Conservation (phyloP, 2,329 filamentous ascomycete species). For the Calonectria pauciramosa region DNA sequence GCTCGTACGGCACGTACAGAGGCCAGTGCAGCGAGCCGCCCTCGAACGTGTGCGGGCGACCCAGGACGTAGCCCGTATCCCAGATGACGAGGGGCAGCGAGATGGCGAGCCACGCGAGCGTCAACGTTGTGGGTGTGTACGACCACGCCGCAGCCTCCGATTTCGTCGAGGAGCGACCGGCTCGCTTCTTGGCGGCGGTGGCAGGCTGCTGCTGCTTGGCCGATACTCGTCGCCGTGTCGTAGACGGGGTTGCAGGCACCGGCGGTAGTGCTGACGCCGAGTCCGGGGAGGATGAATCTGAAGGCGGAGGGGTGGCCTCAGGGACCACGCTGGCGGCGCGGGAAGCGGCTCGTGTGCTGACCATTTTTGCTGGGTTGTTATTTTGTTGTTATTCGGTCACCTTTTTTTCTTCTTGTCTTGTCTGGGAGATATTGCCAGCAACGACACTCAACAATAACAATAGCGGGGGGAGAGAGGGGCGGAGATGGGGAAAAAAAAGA, state of each 20-base stretch:
- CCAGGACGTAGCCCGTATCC: constrained; percentile 84
- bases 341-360: constrained; percentile 54
- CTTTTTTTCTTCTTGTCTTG: not conserved
- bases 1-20: constrained; percentile 81
- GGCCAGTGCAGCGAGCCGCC: constrained; percentile 80
- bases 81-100: constrained; percentile 85
- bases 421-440: not conserved
- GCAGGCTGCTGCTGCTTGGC: constrained; percentile 21
- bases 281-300: constrained; percentile 27
- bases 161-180: constrained; percentile 1
- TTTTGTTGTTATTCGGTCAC: constrained; percentile 1
- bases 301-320: constrained; percentile 34
- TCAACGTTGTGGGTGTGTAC: constrained; percentile 61
- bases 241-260: constrained; percentile 28
- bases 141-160: constrained; percentile 48
- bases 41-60: constrained; percentile 86
- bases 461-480: not conserved
- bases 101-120: constrained; percentile 78
- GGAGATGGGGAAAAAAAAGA: not conserved
- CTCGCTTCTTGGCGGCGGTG: constrained; percentile 32
- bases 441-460: not conserved
- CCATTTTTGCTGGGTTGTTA: constrained; percentile 46
- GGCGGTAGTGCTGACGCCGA: constrained; percentile 23
- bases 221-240: constrained; percentile 35
- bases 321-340: constrained; percentile 48